Conservation (phyloP, 441 rosid genomes). For the Capsella rubella region DNA sequence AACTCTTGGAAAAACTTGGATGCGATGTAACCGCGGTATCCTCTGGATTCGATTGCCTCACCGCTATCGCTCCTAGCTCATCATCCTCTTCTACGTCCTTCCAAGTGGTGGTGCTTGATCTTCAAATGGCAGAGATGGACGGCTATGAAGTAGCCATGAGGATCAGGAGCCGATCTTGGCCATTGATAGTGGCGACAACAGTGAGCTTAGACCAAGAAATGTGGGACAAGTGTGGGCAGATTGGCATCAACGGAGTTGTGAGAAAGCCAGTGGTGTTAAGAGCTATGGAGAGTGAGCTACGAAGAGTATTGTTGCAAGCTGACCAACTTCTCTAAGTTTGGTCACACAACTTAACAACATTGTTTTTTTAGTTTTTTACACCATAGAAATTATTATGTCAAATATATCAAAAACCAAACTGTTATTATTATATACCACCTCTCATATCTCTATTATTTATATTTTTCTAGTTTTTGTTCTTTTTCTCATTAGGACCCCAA, state of each 20-base stretch:
- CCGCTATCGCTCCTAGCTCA: conserved; percentile 57
- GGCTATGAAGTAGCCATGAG: conserved; percentile 83
- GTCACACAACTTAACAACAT: conserved; percentile 12
- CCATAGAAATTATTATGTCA: conserved; percentile 18
- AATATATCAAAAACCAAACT: conserved; percentile 10
- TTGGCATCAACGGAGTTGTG: conserved; percentile 83
- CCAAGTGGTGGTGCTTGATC: conserved; percentile 79
- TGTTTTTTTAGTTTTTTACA: conserved; percentile 18
- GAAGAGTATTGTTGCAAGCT: conserved; percentile 64
- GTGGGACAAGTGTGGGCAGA: conserved; percentile 71
- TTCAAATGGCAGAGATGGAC: conserved; percentile 80
- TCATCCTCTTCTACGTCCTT: conserved; percentile 48
- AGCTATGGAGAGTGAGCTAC: conserved; percentile 76
- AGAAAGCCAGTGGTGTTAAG: conserved; percentile 75
- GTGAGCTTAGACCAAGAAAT: conserved; percentile 64
- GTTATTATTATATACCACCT: conserved; percentile 24
- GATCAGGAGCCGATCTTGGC: conserved; percentile 79
- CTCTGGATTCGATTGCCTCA: conserved; percentile 81
- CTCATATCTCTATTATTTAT: conserved; percentile 6
- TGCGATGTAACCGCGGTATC: conserved; percentile 70
- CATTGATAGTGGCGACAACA: conserved; percentile 71
- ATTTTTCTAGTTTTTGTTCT: conserved; percentile 9
- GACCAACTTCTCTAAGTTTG: conserved; percentile 51
- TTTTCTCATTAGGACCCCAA: conserved; percentile 14
- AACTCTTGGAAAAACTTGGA: conserved; percentile 84